Evolutionary conservation across 1,284 basidiomycete species (phyloP), one percentile per base, ranked within the genome.

Genomic region (Hemileia vastatrix): DNA sequence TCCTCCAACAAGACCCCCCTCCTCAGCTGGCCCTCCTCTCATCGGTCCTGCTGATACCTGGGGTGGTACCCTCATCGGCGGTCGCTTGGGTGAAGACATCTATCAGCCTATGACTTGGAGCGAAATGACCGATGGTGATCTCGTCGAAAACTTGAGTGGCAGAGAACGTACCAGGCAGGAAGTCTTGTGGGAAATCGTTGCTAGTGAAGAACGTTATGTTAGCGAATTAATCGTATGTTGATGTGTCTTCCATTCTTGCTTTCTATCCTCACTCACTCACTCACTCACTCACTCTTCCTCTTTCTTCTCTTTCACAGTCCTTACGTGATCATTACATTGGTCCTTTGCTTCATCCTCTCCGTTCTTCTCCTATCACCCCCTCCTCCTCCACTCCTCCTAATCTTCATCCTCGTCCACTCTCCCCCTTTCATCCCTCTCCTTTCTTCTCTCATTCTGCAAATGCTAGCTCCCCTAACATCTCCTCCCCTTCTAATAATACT

Each of bases 91-190:
- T 21, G 60, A 62, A 55, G 60, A 62, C 48, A 87, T 90, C 64
- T 80, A 88, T 47, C 83, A 86, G 24, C 88, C 87, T 0, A 81
- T 85, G 62, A 94, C 90, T 43, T 98, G 94, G 94, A 92, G 88
- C 71, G 90, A 96, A 76, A 88, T 88, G 71, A 91, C 92, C 6
- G 89, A 95, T 74, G 88, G 90, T 63, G 94, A 98, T 74, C 83
- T 98, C 32, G 90, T 97, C 6, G 85, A 86, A 47, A 94, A 98
- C 73, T 80, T 98, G 19, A 90, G 91, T 19, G 86, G 90, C 21
- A 83, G 92, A 63, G 94, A 98, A 76, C 83, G 94, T 56, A 96
- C 91, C 31, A 82, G 94, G 55, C 94, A 97, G 76, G 94, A 98
- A 78, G 94, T 97, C 2, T 77, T 98, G 33, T 69, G 92, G 82